These are phyloP conservation scores for Pythium volutum DNA, from an alignment of 352 stramenopile species.

Conservation along the genomic window DNA sequence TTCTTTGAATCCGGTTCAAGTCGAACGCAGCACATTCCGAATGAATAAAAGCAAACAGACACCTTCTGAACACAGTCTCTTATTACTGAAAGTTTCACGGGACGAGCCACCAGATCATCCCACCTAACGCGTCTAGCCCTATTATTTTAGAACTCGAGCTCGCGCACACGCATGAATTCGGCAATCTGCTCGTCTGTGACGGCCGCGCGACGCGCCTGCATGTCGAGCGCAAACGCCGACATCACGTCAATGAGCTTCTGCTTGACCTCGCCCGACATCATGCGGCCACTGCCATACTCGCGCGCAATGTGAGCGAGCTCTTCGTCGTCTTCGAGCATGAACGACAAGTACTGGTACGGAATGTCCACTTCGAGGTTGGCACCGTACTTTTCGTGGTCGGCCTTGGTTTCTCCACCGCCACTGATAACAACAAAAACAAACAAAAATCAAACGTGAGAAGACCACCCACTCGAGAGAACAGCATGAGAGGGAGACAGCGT, in stretches of 20 bases:
- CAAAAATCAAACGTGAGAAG: conserved; percentile 53
- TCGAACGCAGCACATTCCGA: neutral
- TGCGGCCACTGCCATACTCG: conserved; percentile 96
- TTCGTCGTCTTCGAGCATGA: conserved; percentile 99
- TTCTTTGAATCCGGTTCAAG: neutral
- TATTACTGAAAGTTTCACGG: neutral
- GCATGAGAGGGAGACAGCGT: conserved; percentile 4
- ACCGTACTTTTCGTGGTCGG: conserved; percentile 97
- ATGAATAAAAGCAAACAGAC: conserved; percentile 1
- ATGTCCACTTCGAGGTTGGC: conserved; percentile 99
- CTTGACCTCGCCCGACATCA: conserved; percentile 99
- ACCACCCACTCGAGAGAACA: neutral
- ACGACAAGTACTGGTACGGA: conserved; percentile 98
- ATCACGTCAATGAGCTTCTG: conserved; percentile 94
- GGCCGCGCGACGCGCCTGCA: conserved; percentile 91
- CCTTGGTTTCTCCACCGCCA: conserved; percentile 97
- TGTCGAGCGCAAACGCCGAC: conserved; percentile 89
- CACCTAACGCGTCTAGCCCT: conserved; percentile 3
- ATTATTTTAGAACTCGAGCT: conserved; percentile 86
- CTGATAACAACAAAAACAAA: conserved; percentile 66
- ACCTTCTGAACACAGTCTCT: neutral
- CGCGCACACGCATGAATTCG: conserved; percentile 96
- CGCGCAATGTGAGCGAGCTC: conserved; percentile 91
- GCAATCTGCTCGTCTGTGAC: conserved; percentile 96
- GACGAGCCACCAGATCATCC: neutral